phyloP scores from a whole-genome alignment of 352 stramenopile genomes.

The Phytopythium aichiense region DNA sequence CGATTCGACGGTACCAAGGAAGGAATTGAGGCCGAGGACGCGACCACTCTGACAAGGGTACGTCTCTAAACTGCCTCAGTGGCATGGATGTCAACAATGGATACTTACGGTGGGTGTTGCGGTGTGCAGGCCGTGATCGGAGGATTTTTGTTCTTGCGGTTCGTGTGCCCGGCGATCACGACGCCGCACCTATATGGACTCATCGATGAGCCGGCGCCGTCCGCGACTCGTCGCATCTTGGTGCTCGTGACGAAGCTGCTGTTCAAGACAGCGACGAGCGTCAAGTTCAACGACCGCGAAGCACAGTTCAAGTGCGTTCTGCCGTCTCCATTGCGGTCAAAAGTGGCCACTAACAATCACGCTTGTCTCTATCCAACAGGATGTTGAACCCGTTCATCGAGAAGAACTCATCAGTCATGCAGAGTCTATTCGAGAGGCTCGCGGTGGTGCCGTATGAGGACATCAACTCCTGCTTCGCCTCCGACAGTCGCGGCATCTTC shows the following conservation, averaged over 20 bases:
- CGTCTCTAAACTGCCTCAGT: constrained; percentile 1
- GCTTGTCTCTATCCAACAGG: constrained; percentile 19
- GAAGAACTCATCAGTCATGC: constrained; percentile 69
- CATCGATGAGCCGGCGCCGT: constrained; percentile 57
- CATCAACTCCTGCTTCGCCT: constrained; percentile 74
- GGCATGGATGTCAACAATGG: background rate
- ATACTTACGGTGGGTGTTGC: background rate
- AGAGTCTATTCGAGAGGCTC: constrained; percentile 73
- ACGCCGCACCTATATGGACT: constrained; percentile 84
- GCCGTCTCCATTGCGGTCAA: background rate
- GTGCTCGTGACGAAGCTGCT: constrained; percentile 86
- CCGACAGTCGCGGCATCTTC: constrained; percentile 73
- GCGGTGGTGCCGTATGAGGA: constrained; percentile 53
- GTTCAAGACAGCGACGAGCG: constrained; percentile 85
- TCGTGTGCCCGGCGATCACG: constrained; percentile 86
- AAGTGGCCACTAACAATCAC: background rate
- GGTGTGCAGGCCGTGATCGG: constrained; percentile 67
- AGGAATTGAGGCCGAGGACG: constrained; percentile 51
- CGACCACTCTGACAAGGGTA: constrained; percentile 50
- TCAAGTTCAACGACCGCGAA: constrained; percentile 83
- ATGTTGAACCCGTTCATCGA: constrained; percentile 88
- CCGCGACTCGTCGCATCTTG: constrained; percentile 76
- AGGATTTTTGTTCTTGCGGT: constrained; percentile 85
- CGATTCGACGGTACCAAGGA: constrained; percentile 64
- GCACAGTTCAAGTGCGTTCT: constrained; percentile 65